Evolutionary conservation across 768 basidiomycete genomes (phyloP).

Genomic region (Rhodotorula diobovata): DNA sequence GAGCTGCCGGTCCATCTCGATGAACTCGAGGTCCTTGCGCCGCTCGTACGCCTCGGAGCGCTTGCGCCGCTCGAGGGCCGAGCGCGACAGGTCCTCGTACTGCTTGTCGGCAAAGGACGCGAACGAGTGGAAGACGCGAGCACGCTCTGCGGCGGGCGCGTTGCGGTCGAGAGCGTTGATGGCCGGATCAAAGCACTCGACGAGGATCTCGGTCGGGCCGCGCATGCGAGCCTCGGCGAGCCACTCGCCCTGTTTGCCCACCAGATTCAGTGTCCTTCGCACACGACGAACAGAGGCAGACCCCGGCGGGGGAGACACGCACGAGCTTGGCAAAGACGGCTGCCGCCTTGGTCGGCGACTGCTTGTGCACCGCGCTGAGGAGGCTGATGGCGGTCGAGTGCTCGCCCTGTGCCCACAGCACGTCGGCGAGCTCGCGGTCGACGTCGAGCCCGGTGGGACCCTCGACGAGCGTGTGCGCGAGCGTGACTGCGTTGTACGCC

Average conservation of each 20-base stretch:
- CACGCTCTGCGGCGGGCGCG: slow-evolving; percentile 19
- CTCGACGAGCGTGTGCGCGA: slow-evolving; percentile 51
- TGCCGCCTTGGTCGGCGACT: slow-evolving; percentile 10
- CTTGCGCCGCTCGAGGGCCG: slow-evolving; percentile 58
- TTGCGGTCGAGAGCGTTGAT: slow-evolving; percentile 46
- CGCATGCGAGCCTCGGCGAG: slow-evolving; percentile 77
- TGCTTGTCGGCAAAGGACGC: slow-evolving; percentile 87
- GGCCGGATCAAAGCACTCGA: slow-evolving; percentile 67
- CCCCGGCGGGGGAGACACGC: slow-evolving; percentile 39
- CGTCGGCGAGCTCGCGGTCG: slow-evolving; percentile 72
- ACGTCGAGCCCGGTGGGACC: slow-evolving; percentile 50
- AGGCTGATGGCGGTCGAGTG: slow-evolving; percentile 74
- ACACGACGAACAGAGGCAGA: neutral
- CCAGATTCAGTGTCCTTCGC: neutral
- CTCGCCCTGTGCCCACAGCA: slow-evolving; percentile 83
- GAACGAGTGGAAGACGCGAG: slow-evolving; percentile 67
- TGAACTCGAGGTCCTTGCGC: slow-evolving; percentile 68
- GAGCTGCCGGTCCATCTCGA: slow-evolving; percentile 45
- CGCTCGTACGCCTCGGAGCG: slow-evolving; percentile 68
- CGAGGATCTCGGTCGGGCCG: slow-evolving; percentile 66
- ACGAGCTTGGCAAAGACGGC: slow-evolving; percentile 61
- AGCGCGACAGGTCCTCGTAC: slow-evolving; percentile 64
- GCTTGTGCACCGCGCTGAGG: slow-evolving; percentile 46
- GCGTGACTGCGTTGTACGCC: slow-evolving; percentile 76
- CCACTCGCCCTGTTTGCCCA: slow-evolving; percentile 71